Conservation (phyloP, 345 rosid species). For the Eucalyptus caleyi region DNA sequence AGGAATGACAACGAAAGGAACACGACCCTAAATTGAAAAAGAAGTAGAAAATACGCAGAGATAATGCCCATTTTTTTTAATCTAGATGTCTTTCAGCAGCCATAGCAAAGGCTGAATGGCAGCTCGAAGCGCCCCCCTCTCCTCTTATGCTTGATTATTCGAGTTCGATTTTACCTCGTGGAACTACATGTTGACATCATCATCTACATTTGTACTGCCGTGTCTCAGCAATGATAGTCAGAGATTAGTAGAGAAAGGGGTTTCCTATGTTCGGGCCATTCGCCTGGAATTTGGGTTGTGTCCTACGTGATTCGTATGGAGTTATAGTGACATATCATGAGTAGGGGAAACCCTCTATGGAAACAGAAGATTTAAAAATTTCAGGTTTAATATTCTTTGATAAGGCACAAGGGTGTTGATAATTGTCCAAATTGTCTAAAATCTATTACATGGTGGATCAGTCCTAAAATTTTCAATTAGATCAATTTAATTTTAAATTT, state of each 20-base stretch:
- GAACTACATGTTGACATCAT: not conserved
- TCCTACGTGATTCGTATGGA: not conserved
- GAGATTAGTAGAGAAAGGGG: not conserved
- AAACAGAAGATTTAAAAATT: not conserved
- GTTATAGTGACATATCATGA: not conserved
- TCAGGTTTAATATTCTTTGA: not conserved
- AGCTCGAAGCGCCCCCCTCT: too few relatives aligned
- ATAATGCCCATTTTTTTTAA: not conserved
- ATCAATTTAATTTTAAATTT: accelerated
- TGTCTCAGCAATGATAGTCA: not conserved
- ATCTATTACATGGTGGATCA: too few relatives aligned
- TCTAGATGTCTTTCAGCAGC: not conserved
- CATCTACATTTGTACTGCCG: not conserved
- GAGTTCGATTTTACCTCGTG: not conserved
- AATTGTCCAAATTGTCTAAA: not conserved
- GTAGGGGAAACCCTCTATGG: not conserved
- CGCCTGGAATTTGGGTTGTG: not conserved
- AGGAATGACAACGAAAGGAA: not conserved
- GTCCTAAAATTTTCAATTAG: too few relatives aligned
- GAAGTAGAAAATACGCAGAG: not conserved
- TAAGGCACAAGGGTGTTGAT: not conserved
- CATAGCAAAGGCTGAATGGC: not conserved
- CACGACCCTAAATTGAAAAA: not conserved
- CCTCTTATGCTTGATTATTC: not conserved
- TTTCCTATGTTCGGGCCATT: not conserved